Evolutionary conservation across 768 basidiomycete species (phyloP), one percentile per base, ranked within the genome.

Genomic region (Lactifluus rugatus): DNA sequence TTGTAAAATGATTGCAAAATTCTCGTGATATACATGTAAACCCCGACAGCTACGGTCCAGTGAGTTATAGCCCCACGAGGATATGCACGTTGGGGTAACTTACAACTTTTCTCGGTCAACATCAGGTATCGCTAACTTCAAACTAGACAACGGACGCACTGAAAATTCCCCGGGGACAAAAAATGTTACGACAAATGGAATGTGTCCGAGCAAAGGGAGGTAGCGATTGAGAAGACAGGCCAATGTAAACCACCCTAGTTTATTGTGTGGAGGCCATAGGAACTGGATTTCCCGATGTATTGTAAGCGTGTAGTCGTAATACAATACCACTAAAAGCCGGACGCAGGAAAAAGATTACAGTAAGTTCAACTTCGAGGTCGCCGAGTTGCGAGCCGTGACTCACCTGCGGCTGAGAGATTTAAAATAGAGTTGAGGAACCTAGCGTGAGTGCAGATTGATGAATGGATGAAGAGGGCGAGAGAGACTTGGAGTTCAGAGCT

Each of bases 151-250:
- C 16, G 19, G 21, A 58, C 57, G 57, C 46, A 58, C 57, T 17
- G 2, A 2, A 17, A n/a, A 5, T 23, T 7, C 23, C 19, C 21
- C 6, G 7, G 7, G 25, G 7, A 25, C 17, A 21, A 68, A 66
- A 51, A 66, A 68, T 21, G 63, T 65, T 2, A 56, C 59, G 28
- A 61, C 63, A 19, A 69, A 54, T 1, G 64, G 66, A 10, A 68
- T 59, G 34, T 65, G 60, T 11, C 73, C 76, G 34, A 78, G 67
- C 45, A 77, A 67, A 1, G 76, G 70, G 32, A 77, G 64, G 54
- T 82, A 82, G 10, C 81, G 76, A 57, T 79, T 78, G 41, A 78
- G 52, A 44, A 79, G 74, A 65, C 80, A 81, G 63, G 74, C 72
- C 21, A 71, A 71, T 2, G 77, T 70, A 48, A 75, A 74, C 19